A percentile compares a stretch with the other conserved stretches of the same genome.
Conservation (phyloP, 2,329 filamentous ascomycete genomes). For the Penicillium sp. region DNA sequence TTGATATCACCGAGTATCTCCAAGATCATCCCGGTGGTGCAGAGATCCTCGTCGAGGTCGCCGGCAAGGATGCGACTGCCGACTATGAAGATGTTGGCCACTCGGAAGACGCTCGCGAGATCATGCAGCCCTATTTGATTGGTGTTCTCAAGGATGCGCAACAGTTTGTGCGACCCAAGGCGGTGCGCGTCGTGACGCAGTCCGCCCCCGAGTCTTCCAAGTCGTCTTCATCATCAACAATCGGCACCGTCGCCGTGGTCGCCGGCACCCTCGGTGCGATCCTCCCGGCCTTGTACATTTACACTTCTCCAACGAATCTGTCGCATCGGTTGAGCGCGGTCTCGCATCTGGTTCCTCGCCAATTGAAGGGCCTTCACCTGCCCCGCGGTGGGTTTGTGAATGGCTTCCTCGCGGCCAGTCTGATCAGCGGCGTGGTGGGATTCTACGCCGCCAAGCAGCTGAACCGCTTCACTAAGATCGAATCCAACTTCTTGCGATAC, state of each 20-base stretch:
- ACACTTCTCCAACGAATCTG: not conserved
- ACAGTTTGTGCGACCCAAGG: conserved; percentile 14
- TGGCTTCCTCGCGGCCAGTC: conserved; percentile 19
- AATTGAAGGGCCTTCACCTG: conserved; percentile 4
- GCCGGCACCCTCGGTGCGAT: conserved; percentile 7
- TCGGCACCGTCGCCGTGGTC: conserved; percentile 27
- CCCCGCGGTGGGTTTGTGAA: conserved; percentile 18
- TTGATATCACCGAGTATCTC: conserved; percentile 54
- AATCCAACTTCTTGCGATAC: conserved; percentile 25
- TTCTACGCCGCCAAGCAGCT: conserved; percentile 9
- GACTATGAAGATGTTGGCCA: conserved; percentile 43
- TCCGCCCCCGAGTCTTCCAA: conserved; percentile 7
- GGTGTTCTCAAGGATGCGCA: conserved; percentile 27
- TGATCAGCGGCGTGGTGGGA: conserved; percentile 11
- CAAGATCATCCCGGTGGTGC: conserved; percentile 53
- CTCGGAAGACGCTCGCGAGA: conserved; percentile 41
- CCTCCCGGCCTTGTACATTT: conserved; percentile 9
- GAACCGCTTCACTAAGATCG: conserved; percentile 19
- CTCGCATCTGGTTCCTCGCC: conserved; percentile 1
- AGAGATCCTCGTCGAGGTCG: conserved; percentile 37
- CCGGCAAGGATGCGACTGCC: conserved; percentile 38
- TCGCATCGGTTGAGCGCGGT: not conserved
- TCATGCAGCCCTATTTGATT: conserved; percentile 33
- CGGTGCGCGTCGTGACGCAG: conserved; percentile 20
- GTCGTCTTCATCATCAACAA: conserved; percentile 1